Base-by-base conservation (phyloP, 176 grass and related monocot genomes). In the Carex pumila region DNA sequence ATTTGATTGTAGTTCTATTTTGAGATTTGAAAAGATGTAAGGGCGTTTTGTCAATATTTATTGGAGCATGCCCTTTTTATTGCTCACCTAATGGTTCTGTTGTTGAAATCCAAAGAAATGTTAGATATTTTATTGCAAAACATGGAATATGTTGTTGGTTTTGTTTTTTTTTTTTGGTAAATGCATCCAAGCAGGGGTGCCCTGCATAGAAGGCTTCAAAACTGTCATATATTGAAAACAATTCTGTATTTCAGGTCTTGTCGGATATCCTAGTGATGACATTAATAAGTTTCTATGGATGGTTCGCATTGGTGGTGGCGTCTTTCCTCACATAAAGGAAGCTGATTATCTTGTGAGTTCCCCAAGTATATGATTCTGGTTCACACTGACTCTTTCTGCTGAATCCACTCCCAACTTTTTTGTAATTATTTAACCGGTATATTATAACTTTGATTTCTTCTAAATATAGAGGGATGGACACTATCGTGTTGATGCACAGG, bases 241-340 rank as follows among this genome's bases (percentile, higher is more conserved):
- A 19, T 37, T 85, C 37, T 65, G 15, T 65, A 86, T 95, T 79
- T 77, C 86, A 99, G 97, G 97, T n/a, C 93, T 99, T 86, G 97
- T 99, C 86, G 97, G 97, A 34, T 99, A 99, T 61, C 91, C 97
- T 78, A 99, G 97, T 71, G 97, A 99, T 90, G 97, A 99, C 83
- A 99, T 99, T 63, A 99, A 99, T 78, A 99, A 99, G 85, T 99
- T 99, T 87, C 86, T 99, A 71, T 99, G 97, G 97, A 99, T 99
- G 97, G 97, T 99, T 84, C 97, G 97, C 18, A 99, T 99, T 89
- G 97, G 97, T 70, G 97, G 97, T 64, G 97, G 97, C 84, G 97
- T 96, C 54, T 96, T 99, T 86, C 97, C 93, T 91, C 97, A 99
- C 83, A 99, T 99, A 82, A 96, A 93, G 87, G 97, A 99, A 74